A percentile compares a stretch with the other conserved stretches of the same genome.
Conservation (phyloP, 2,329 filamentous ascomycete genomes). For the Ceratocystis eucalypticola region DNA sequence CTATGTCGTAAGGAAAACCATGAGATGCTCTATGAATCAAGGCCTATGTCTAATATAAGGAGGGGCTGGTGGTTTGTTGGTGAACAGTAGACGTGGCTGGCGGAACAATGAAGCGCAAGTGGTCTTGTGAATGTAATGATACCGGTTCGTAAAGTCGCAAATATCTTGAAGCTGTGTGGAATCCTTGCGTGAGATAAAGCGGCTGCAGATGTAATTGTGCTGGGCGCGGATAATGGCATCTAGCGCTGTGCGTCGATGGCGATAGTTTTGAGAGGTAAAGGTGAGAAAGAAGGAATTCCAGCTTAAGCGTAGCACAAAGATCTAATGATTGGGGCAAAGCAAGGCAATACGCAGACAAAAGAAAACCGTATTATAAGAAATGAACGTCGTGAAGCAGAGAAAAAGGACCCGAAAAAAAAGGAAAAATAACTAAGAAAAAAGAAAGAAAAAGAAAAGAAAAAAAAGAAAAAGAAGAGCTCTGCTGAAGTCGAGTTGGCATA, state of each 20-base stretch:
- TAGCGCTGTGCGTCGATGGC: background rate
- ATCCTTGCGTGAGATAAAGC: no score
- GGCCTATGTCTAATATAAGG: background rate
- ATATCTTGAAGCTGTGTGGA: background rate
- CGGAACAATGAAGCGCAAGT: background rate
- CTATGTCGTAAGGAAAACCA: slow-evolving; percentile 10
- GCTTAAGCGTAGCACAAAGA: background rate
- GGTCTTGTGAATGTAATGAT: background rate
- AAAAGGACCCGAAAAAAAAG: slow-evolving; percentile 6
- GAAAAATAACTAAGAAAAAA: slow-evolving; percentile 1
- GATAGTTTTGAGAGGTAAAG: background rate
- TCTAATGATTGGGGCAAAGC: background rate
- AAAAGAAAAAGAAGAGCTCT: background rate
- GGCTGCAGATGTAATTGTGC: background rate
- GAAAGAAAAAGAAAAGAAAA: background rate
- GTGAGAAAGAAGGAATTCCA: background rate
- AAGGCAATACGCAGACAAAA: slow-evolving; percentile 6
- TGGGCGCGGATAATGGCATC: background rate
- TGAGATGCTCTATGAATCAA: background rate
- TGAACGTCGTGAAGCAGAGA: slow-evolving; percentile 1
- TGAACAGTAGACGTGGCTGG: background rate
- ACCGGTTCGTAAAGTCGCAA: background rate
- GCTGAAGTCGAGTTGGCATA: slow-evolving; percentile 8
- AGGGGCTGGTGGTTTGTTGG: background rate
- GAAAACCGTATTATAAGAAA: slow-evolving; percentile 1